Evolutionary conservation across 805 yeast species (phyloP), one percentile per base, ranked within the genome.

Genomic region (Soucietia sequanensis): DNA sequence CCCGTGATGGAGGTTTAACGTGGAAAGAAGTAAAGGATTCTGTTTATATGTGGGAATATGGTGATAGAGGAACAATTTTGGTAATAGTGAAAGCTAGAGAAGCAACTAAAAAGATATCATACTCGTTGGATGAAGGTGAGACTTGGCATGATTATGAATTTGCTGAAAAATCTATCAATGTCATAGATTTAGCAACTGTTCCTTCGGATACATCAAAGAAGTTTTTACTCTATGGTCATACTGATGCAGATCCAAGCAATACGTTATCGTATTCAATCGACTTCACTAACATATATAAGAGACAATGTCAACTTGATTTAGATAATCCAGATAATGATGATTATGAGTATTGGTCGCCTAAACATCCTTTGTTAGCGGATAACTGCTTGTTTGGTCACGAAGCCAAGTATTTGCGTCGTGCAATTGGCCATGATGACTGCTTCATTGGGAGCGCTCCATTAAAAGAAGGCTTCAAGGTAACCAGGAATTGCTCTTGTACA

Each of bases 21-120:
- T 93, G 98, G 98, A 76, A 60, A 33, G 95, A 87, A 58, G 66
- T 91, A 19, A 70, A 62, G 39, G 78, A 82, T 40, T 93, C 95
- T 4, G 72, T 78, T 1, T 75, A 77, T 47, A 83, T 84, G 76
- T 93, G 98, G 98, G 98, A 90, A 60, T 93, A 71, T 58, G 98
- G 98, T 43, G 99, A 93, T 58, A 85, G 87, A 44, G 99, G 99
- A 12, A 81, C 95, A 1, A 74, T 93, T 23, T 60, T 93, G 32
- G 87, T 87, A 1, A 56, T 90, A 32, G 91, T 84, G 2, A 70
- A 79, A 25, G 77, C 75, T 5, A 65, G 60, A 4, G 80, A 75
- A 20, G 62, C 68, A 6, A 81, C 96, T 0, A 69, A 86, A 39
- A 58, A 62, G 1, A 35, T 91, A 0, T 47, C 62, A 1, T 90